A percentile compares a stretch with the other conserved stretches of the same genome.
Conservation (phyloP, 208 protist genomes). For the Wallacemonas sp. region DNA sequence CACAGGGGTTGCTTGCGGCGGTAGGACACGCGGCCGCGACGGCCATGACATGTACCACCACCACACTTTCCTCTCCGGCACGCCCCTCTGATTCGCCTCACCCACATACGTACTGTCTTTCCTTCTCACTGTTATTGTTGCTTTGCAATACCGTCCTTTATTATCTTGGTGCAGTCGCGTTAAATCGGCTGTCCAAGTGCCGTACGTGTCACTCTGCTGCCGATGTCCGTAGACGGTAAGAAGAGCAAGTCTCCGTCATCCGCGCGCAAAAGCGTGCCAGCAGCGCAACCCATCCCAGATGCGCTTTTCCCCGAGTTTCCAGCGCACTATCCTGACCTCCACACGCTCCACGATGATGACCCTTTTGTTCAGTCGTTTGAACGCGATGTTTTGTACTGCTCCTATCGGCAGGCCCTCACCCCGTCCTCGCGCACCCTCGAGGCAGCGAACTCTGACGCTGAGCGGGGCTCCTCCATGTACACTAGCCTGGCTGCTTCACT, state of each 20-base stretch:
- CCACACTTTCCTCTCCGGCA: too few relatives aligned
- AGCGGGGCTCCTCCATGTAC: too few relatives aligned
- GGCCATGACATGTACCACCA: too few relatives aligned
- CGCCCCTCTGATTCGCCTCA: too few relatives aligned
- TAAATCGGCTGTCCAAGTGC: background rate
- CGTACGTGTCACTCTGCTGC: background rate
- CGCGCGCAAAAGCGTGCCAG: background rate
- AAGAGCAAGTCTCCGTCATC: conserved; percentile 7
- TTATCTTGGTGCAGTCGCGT: too few relatives aligned
- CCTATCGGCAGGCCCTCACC: background rate
- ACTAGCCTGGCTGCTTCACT: background rate
- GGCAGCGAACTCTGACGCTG: too few relatives aligned
- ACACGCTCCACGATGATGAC: conserved; percentile 16
- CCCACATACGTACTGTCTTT: too few relatives aligned
- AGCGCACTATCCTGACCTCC: conserved; percentile 32
- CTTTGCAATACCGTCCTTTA: too few relatives aligned
- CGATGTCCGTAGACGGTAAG: conserved; percentile 14
- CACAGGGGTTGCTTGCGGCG: too few relatives aligned
- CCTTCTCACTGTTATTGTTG: too few relatives aligned
- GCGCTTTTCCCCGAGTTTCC: conserved; percentile 37
- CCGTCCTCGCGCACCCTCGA: too few relatives aligned
- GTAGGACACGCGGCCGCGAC: too few relatives aligned
- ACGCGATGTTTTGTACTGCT: conserved; percentile 10
- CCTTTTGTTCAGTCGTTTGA: conserved; percentile 29
- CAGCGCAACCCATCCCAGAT: background rate